Evolutionary conservation across 169 alveolate genomes (phyloP).

Genomic region (Plasmodium knowlesi): DNA sequence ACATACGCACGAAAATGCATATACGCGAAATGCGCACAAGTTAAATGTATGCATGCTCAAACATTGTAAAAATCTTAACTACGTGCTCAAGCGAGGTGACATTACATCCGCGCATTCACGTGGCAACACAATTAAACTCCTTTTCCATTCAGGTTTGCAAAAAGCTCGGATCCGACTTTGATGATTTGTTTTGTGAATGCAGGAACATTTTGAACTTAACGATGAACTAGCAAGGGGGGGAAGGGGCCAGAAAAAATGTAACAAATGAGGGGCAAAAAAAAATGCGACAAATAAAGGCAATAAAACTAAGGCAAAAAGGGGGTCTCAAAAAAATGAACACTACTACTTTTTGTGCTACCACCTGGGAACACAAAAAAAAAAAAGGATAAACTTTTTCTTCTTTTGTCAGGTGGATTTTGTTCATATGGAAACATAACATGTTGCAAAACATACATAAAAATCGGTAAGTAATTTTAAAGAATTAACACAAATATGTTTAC

Average conservation of each 20-base stretch:
- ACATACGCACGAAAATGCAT: neutral
- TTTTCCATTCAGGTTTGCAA: conserved; percentile 61
- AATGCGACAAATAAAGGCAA: neutral
- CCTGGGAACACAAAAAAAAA: neutral
- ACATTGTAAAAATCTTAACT: neutral
- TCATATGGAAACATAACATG: neutral
- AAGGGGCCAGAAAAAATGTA: neutral
- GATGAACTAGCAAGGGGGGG: neutral
- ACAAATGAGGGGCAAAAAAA: neutral
- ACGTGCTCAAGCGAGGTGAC: neutral
- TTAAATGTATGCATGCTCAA: neutral
- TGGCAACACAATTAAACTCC: neutral
- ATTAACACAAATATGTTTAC: neutral
- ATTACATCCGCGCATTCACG: neutral
- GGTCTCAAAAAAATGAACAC: neutral
- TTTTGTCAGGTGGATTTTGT: neutral
- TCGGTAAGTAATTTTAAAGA: neutral
- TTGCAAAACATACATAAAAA: neutral
- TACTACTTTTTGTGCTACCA: neutral
- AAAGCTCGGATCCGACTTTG: conserved; percentile 56
- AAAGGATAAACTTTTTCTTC: neutral
- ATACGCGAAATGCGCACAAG: neutral
- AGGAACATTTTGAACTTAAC: conserved; percentile 43
- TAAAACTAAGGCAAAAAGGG: neutral
- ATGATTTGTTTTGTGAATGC: conserved; percentile 49